Evolutionary conservation across 805 yeast genomes (phyloP).

Genomic region (Saccharomycopsis lassenensis): DNA sequence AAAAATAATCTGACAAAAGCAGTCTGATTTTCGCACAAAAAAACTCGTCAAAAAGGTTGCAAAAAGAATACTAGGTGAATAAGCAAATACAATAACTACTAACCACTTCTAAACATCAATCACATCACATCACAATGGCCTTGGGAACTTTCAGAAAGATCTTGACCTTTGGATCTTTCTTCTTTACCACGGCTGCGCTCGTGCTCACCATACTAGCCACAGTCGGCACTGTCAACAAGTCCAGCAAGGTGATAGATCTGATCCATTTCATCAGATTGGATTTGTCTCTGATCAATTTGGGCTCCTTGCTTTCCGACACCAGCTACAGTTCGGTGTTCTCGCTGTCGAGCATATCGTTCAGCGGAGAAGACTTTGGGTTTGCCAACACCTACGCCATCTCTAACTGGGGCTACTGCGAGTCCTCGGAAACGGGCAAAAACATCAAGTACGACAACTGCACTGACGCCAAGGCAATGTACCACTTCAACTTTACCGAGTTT

Average conservation of each 20-base stretch:
- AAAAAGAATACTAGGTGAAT: too few relatives aligned
- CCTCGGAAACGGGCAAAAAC: slow-evolving; percentile 24
- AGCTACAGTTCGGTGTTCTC: slow-evolving; percentile 16
- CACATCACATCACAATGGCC: too few relatives aligned
- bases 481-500: slow-evolving; percentile 40
- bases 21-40: too few relatives aligned
- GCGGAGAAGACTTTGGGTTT: slow-evolving; percentile 27
- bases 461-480: slow-evolving; percentile 41
- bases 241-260: slow-evolving; percentile 31
- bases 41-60: too few relatives aligned
- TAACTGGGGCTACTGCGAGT: slow-evolving; percentile 55
- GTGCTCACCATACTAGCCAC: slow-evolving; percentile 39
- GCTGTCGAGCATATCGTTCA: slow-evolving; percentile 11
- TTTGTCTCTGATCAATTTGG: slow-evolving; percentile 25
- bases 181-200: slow-evolving; percentile 32
- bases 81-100: too few relatives aligned
- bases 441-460: slow-evolving; percentile 36
- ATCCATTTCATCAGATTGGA: slow-evolving; percentile 40
- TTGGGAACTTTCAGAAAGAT: slow-evolving; percentile 20
- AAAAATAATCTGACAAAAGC: too few relatives aligned
- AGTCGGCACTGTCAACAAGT: slow-evolving; percentile 36
- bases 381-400: slow-evolving; percentile 43
- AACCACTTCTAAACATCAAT: too few relatives aligned
- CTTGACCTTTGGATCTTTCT: slow-evolving; percentile 22
- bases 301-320: slow-evolving; percentile 18